A percentile compares a stretch with the other conserved stretches of the same genome.
phyloP scores from a whole-genome alignment of 768 basidiomycete species.

The Mycena galericulata region DNA sequence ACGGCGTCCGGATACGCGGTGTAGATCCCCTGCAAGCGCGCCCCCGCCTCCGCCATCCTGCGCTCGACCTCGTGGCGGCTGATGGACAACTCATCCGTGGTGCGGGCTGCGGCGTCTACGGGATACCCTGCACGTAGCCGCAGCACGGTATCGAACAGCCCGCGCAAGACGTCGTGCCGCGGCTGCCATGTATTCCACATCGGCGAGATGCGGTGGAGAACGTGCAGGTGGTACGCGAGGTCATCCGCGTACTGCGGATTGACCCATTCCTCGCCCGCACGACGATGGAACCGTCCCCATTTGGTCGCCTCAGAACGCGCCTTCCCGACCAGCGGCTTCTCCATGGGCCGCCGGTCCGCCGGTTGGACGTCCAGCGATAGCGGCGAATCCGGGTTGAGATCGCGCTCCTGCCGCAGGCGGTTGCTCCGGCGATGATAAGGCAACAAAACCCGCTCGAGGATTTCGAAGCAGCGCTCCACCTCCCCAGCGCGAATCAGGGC shows the following conservation, averaged over 20 bases:
- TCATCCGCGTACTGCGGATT: conserved; percentile 49
- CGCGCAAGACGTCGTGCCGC: conserved; percentile 61
- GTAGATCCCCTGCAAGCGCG: conserved; percentile 60
- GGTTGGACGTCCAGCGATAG: conserved; percentile 51
- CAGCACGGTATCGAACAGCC: conserved; percentile 59
- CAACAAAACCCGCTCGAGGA: conserved; percentile 82
- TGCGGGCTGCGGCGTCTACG: conserved; percentile 50
- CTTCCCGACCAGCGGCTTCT: conserved; percentile 23
- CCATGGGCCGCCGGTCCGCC: conserved; percentile 31
- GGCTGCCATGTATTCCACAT: conserved; percentile 75
- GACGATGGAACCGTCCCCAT: conserved; percentile 31
- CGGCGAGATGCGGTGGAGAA: conserved; percentile 74
- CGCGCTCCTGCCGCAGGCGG: conserved; percentile 40
- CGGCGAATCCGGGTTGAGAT: conserved; percentile 52
- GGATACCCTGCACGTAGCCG: conserved; percentile 64
- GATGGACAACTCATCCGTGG: conserved; percentile 36
- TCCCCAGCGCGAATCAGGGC: conserved; percentile 86
- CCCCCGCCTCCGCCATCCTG: conserved; percentile 45
- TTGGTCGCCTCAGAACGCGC: conserved; percentile 30
- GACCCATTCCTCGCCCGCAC: conserved; percentile 18
- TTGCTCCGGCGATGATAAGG: conserved; percentile 58
- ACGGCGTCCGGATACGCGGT: conserved; percentile 63
- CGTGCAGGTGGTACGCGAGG: conserved; percentile 67
- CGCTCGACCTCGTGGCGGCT: conserved; percentile 34
- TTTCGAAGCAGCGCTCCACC: conserved; percentile 84